phyloP scores from a whole-genome alignment of 2,329 filamentous ascomycete genomes.

The Pochonia chlamydosporia region DNA sequence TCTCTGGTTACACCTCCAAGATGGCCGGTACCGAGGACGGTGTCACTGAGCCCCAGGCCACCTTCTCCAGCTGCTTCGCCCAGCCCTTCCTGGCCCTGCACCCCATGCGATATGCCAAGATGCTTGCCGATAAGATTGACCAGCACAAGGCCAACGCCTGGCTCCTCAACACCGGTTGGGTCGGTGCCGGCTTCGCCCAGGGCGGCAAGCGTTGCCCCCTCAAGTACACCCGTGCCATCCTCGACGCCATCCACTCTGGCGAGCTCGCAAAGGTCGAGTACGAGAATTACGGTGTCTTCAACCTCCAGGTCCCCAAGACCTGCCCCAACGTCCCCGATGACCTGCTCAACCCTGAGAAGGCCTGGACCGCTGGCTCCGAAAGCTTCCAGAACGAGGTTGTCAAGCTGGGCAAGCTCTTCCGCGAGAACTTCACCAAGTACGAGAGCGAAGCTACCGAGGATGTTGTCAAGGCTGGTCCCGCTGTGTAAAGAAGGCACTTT shows the following conservation, averaged over 20 bases:
- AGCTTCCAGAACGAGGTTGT: conserved; percentile 83
- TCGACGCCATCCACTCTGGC: conserved; percentile 95
- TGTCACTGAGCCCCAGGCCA: conserved; percentile 93
- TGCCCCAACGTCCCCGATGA: conserved; percentile 87
- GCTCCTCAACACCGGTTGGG: conserved; percentile 98
- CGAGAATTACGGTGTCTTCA: conserved; percentile 95
- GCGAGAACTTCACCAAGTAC: conserved; percentile 98
- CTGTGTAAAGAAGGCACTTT: conserved; percentile 19
- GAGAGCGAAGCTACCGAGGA: conserved; percentile 74
- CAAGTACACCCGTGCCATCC: conserved; percentile 97
- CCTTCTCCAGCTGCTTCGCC: conserved; percentile 98
- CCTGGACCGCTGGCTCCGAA: conserved; percentile 77
- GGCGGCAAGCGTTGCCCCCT: conserved; percentile 95
- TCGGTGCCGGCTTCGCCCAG: conserved; percentile 82
- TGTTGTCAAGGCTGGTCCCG: conserved; percentile 62
- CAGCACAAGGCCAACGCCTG: conserved; percentile 93
- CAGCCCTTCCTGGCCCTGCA: conserved; percentile 98
- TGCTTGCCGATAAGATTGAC: conserved; percentile 97
- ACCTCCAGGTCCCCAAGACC: conserved; percentile 87
- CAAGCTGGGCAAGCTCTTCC: conserved; percentile 86
- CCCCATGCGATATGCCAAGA: conserved; percentile 98
- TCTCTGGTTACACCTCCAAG: conserved; percentile 99
- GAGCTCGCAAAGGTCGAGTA: conserved; percentile 90
- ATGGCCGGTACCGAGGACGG: conserved; percentile 99
- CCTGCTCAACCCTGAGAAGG: conserved; percentile 89